Percentiles rank a stretch among this genome's conserved stretches.
Evolutionary conservation across 1,284 basidiomycete genomes (phyloP).

Genomic region (Macrocystidia cucumis): DNA sequence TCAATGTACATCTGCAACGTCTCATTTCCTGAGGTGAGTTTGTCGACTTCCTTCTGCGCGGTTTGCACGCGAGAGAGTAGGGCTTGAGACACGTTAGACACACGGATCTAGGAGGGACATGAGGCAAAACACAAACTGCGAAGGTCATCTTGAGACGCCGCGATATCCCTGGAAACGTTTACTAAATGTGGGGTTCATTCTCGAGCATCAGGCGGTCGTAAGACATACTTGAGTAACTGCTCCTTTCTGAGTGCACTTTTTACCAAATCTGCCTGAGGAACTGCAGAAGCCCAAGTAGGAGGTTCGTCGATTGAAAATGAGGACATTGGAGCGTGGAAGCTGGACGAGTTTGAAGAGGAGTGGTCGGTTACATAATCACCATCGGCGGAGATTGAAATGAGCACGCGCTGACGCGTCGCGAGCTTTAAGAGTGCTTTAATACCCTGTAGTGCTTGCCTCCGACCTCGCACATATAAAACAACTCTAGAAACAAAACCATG

Average conservation of each 20-base stretch:
- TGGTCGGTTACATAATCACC: neutral
- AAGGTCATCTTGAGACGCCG: slow-evolving; percentile 66
- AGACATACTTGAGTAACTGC: slow-evolving; percentile 28
- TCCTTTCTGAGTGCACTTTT: slow-evolving; percentile 69
- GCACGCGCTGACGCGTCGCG: slow-evolving; percentile 34
- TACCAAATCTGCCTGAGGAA: slow-evolving; percentile 49
- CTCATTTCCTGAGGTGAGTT: slow-evolving; percentile 69
- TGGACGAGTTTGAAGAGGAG: neutral
- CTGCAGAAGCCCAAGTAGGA: slow-evolving; percentile 51
- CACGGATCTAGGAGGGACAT: slow-evolving; percentile 5
- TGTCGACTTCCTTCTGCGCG: slow-evolving; percentile 71
- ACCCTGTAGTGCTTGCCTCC: slow-evolving; percentile 3
- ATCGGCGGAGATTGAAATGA: slow-evolving; percentile 21
- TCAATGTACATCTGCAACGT: slow-evolving; percentile 86
- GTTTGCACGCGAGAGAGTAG: slow-evolving; percentile 58
- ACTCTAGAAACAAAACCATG: slow-evolving; percentile 14
- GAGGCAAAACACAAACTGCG: slow-evolving; percentile 38
- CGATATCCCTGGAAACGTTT: slow-evolving; percentile 48
- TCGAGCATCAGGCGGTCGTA: neutral
- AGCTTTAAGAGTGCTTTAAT: slow-evolving; percentile 1
- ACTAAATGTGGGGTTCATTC: slow-evolving; percentile 4
- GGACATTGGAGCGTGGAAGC: slow-evolving; percentile 32
- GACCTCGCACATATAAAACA: slow-evolving; percentile 5
- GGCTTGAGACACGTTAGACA: slow-evolving; percentile 32
- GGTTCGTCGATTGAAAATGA: slow-evolving; percentile 49